These are phyloP conservation scores for Skeletonema potamos DNA, from an alignment of 108 stramenopile species.

Conservation along the genomic window DNA sequence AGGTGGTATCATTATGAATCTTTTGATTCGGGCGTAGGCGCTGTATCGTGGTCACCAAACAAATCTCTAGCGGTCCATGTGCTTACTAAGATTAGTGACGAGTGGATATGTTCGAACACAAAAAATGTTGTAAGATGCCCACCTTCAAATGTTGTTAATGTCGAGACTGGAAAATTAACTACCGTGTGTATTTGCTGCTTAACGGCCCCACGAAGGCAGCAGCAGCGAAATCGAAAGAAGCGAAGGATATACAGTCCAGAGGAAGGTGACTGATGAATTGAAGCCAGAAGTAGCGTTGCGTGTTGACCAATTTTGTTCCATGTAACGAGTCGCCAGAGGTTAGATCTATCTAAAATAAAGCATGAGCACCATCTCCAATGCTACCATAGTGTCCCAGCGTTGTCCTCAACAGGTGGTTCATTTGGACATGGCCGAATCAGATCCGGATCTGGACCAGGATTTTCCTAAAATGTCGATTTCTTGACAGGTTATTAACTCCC, in stretches of 20 bases:
- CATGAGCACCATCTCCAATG: no score
- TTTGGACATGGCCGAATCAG: no score
- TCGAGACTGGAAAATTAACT: neutral
- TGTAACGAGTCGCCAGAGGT: no score
- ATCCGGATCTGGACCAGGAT: no score
- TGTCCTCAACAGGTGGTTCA: no score
- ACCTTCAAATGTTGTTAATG: neutral
- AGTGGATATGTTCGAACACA: slow-evolving; percentile 1
- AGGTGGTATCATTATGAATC: slow-evolving; percentile 14
- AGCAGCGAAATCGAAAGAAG: neutral
- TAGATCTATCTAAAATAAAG: no score
- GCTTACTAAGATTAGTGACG: slow-evolving; percentile 1
- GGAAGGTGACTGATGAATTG: neutral
- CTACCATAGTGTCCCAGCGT: no score
- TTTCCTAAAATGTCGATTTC: no score
- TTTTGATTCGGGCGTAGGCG: slow-evolving; percentile 8
- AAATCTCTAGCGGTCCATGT: slow-evolving; percentile 8
- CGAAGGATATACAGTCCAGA: neutral
- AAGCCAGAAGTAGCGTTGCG: no score
- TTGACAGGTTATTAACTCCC: no score
- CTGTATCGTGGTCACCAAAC: neutral
- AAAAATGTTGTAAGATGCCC: neutral
- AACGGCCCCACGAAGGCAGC: neutral
- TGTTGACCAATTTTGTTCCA: no score
- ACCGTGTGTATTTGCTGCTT: neutral